Evolutionary conservation across 768 basidiomycete species (phyloP).

Genomic region (Russula earlei): DNA sequence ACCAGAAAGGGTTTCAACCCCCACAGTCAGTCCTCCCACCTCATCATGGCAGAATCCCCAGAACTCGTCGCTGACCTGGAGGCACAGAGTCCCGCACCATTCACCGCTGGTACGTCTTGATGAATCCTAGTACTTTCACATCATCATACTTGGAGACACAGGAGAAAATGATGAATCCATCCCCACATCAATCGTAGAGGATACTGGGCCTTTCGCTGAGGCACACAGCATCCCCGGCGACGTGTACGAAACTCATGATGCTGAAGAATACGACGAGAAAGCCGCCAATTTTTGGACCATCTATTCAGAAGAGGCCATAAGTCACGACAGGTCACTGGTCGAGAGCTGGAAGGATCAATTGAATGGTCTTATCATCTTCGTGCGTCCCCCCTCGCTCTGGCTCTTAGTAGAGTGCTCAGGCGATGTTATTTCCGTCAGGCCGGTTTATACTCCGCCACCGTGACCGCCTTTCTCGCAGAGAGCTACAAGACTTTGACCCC

Average conservation of each 20-base stretch:
- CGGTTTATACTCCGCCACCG: slow-evolving; percentile 12
- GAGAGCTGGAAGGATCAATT: slow-evolving; percentile 35
- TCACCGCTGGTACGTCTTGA: neutral
- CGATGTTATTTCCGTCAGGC: neutral
- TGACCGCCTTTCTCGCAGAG: slow-evolving; percentile 13
- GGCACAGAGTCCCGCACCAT: neutral
- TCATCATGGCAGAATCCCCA: neutral
- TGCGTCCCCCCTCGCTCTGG: slow-evolving; percentile 15
- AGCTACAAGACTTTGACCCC: slow-evolving; percentile 3
- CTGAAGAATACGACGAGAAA: slow-evolving; percentile 28
- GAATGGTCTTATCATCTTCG: slow-evolving; percentile 35
- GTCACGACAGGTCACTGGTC: slow-evolving; percentile 26
- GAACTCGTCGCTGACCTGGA: neutral
- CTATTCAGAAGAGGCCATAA: slow-evolving; percentile 30
- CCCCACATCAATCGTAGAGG: neutral
- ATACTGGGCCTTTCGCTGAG: neutral
- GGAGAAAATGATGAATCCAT: no score
- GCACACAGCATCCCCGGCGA: neutral
- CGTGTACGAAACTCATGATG: neutral
- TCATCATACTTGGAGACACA: no score
- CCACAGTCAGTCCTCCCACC: no score
- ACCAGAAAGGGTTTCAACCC: no score
- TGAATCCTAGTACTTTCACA: no score
- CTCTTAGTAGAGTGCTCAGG: neutral
- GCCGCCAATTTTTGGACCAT: slow-evolving; percentile 33